phyloP scores from a whole-genome alignment of 2,329 filamentous ascomycete species.

The Colletotrichum gloeosporioides region DNA sequence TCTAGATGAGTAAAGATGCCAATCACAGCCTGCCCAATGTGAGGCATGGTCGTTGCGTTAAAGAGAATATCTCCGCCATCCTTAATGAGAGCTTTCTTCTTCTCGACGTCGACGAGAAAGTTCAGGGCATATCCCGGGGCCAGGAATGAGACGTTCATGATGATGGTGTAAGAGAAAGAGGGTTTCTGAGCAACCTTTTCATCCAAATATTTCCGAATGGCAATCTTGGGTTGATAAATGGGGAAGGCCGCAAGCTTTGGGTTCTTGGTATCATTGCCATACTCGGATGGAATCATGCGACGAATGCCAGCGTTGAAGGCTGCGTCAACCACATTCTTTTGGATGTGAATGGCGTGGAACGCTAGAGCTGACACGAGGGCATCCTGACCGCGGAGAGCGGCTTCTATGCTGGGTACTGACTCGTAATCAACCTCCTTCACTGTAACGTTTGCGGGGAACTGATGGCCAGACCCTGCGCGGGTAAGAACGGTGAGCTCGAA shows the following conservation, averaged over 20 bases:
- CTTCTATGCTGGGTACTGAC: conserved; percentile 48
- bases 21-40: conserved; percentile 53
- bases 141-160: conserved; percentile 49
- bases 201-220: conserved; percentile 14
- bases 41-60: conserved; percentile 50
- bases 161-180: conserved; percentile 34
- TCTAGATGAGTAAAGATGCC: conserved; percentile 49
- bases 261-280: conserved; percentile 34
- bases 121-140: conserved; percentile 25
- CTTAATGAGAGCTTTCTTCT: conserved; percentile 44
- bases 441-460: conserved; percentile 34
- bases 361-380: conserved; percentile 56
- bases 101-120: conserved; percentile 11
- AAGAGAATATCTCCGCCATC: conserved; percentile 53
- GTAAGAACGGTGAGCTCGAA: conserved; percentile 43
- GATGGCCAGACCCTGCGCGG: conserved; percentile 44
- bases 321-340: conserved; percentile 56
- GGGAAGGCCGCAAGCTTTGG: conserved; percentile 24
- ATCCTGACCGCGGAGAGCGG: conserved; percentile 60
- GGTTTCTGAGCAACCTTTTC: conserved; percentile 21
- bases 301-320: conserved; percentile 57
- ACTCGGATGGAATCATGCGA: conserved; percentile 61
- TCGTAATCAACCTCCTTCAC: conserved; percentile 41
- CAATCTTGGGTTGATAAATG: conserved; percentile 26
- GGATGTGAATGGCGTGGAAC: conserved; percentile 42